phyloP scores from a whole-genome alignment of 2,329 filamentous ascomycete genomes.

The Lecanicillium sp. region DNA sequence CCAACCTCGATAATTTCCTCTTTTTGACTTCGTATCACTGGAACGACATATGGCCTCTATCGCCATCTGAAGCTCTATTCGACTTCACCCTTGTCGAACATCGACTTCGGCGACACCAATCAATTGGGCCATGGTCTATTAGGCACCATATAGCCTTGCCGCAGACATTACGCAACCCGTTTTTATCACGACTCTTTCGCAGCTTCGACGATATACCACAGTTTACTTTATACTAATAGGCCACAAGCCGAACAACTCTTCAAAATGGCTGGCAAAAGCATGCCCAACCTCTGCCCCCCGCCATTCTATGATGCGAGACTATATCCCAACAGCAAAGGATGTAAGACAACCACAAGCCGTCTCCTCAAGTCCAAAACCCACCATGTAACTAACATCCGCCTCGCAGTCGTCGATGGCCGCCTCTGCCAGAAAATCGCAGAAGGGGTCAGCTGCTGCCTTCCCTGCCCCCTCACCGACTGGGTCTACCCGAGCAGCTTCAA shows the following conservation, averaged over 20 bases:
- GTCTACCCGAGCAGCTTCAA: constrained; percentile 55
- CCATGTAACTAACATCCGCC: constrained; percentile 13
- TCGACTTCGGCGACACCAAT: too few relatives aligned
- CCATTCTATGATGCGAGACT: constrained; percentile 62
- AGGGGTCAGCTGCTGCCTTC: constrained; percentile 69
- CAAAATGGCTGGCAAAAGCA: constrained; percentile 1
- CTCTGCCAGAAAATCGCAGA: constrained; percentile 44
- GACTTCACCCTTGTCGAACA: too few relatives aligned
- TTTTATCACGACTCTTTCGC: too few relatives aligned
- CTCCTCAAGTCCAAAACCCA: too few relatives aligned
- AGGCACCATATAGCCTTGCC: too few relatives aligned
- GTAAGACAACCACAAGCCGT: constrained; percentile 42
- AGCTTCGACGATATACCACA: too few relatives aligned
- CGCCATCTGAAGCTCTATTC: too few relatives aligned
- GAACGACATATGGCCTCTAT: too few relatives aligned
- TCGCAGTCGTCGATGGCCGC: constrained; percentile 51
- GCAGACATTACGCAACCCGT: too few relatives aligned
- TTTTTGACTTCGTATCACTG: too few relatives aligned
- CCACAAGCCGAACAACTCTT: neutral
- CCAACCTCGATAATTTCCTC: neutral
- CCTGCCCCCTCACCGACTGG: constrained; percentile 83
- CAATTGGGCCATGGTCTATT: too few relatives aligned
- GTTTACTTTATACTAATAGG: too few relatives aligned
- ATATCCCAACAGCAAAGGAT: constrained; percentile 58
- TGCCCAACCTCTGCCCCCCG: constrained; percentile 47